Percentiles rank a stretch among this genome's conserved stretches.
Evolutionary conservation across 192 early-diverging fungal genomes (phyloP).

Genomic region (Coemansia aciculifera): DNA sequence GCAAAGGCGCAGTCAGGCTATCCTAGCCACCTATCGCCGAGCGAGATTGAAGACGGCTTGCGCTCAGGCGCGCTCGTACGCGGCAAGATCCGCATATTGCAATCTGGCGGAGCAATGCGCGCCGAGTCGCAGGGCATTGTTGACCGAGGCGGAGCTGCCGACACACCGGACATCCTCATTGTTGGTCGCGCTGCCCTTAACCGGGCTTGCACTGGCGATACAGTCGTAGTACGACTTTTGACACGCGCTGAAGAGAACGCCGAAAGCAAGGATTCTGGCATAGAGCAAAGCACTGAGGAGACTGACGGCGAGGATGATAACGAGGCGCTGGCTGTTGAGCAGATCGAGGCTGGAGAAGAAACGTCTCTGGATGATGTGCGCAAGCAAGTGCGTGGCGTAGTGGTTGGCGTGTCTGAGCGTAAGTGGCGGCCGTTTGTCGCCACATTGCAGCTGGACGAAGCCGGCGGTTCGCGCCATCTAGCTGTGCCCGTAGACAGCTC

Average conservation of each 20-base stretch:
- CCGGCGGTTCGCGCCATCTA: slow-evolving; percentile 59
- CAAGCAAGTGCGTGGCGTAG: slow-evolving; percentile 32
- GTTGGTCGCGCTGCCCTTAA: slow-evolving; percentile 59
- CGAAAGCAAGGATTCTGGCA: neutral
- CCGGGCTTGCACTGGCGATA: slow-evolving; percentile 60
- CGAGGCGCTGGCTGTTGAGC: slow-evolving; percentile 18
- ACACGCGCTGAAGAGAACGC: slow-evolving; percentile 8
- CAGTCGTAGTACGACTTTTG: slow-evolving; percentile 65
- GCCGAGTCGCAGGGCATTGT: slow-evolving; percentile 22
- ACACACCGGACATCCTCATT: slow-evolving; percentile 61
- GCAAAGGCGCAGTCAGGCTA: slow-evolving; percentile 26
- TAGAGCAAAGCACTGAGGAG: neutral
- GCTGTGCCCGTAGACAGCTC: slow-evolving; percentile 65
- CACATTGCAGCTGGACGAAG: slow-evolving; percentile 64
- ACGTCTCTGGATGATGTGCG: slow-evolving; percentile 11
- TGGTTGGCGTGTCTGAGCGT: slow-evolving; percentile 65
- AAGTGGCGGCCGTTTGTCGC: slow-evolving; percentile 79
- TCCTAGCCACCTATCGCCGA: slow-evolving; percentile 12
- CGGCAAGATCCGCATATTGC: slow-evolving; percentile 40
- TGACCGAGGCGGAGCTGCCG: slow-evolving; percentile 33
- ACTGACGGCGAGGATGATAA: slow-evolving; percentile 2
- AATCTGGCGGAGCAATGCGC: slow-evolving; percentile 7
- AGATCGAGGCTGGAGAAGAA: slow-evolving; percentile 34
- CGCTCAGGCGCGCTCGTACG: slow-evolving; percentile 37
- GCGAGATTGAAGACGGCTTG: slow-evolving; percentile 43